Percentiles rank a stretch among this genome's conserved stretches.
phyloP scores from a whole-genome alignment of 2,329 filamentous ascomycete genomes.

The Pseudogymnoascus sp. region DNA sequence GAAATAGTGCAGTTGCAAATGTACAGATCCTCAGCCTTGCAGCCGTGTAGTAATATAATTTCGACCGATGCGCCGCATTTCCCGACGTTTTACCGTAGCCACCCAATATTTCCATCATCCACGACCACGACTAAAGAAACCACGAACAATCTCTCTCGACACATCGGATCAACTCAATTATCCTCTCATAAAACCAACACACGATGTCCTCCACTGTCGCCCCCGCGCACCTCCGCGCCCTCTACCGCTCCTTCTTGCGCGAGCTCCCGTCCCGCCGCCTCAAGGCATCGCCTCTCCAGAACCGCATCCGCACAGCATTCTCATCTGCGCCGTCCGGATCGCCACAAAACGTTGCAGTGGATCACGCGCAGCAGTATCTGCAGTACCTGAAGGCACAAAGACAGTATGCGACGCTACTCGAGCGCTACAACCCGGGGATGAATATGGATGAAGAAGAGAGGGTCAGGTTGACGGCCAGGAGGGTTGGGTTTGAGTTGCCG shows the following conservation, averaged over 20 bases:
- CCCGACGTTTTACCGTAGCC: not conserved
- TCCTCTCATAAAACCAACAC: not conserved
- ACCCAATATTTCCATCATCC: not conserved
- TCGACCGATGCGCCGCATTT: not conserved
- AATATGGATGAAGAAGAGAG: slow-evolving; percentile 78
- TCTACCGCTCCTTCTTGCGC: slow-evolving; percentile 83
- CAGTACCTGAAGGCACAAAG: slow-evolving; percentile 80
- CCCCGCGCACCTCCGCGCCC: slow-evolving; percentile 53
- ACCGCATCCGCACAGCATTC: slow-evolving; percentile 49
- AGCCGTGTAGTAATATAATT: not conserved
- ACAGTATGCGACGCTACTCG: slow-evolving; percentile 69
- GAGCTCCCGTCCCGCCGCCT: slow-evolving; percentile 69
- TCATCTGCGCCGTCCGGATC: slow-evolving; percentile 21
- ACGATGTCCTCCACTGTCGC: slow-evolving; percentile 3
- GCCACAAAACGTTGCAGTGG: slow-evolving; percentile 14
- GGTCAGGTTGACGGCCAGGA: slow-evolving; percentile 71
- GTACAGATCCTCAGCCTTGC: not conserved
- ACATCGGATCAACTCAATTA: not conserved
- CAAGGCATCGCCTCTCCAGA: slow-evolving; percentile 56
- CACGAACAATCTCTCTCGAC: not conserved
- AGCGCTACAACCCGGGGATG: slow-evolving; percentile 92
- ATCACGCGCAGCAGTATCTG: slow-evolving; percentile 67
- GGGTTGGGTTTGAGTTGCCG: slow-evolving; percentile 86
- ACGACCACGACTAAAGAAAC: not conserved
- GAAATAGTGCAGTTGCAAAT: not conserved